phyloP scores from a whole-genome alignment of 1,139 yeast species.

The Yamadazyma oceani region DNA sequence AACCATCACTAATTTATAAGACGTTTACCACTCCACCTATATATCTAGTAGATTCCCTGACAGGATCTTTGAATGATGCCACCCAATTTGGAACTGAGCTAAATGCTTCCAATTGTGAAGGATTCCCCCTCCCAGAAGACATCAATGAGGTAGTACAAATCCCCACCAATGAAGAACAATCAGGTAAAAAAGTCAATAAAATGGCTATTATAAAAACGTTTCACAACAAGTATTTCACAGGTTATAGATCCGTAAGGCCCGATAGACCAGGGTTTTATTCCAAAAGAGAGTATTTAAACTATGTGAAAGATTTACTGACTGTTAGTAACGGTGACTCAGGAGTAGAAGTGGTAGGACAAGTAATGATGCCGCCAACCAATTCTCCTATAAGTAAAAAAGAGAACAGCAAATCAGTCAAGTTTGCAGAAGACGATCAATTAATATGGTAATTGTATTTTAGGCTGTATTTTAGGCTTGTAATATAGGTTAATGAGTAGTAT shows the following conservation, averaged over 20 bases:
- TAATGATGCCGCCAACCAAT: constrained; percentile 3
- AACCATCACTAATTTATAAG: constrained; percentile 42
- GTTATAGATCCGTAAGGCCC: no score
- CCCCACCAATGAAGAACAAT: constrained; percentile 51
- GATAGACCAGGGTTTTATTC: constrained; percentile 31
- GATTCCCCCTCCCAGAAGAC: constrained; percentile 62
- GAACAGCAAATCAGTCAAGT: constrained; percentile 29
- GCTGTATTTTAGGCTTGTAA: no score
- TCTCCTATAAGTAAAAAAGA: constrained; percentile 5
- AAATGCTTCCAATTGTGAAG: constrained; percentile 62
- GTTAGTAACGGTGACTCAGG: constrained; percentile 15
- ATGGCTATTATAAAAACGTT: constrained; percentile 60
- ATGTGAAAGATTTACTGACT: constrained; percentile 18
- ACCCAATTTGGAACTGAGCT: constrained; percentile 76
- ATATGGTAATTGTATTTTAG: constrained; percentile 10
- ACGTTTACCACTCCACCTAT: constrained; percentile 32
- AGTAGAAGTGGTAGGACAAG: constrained; percentile 17
- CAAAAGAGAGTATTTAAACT: constrained; percentile 29
- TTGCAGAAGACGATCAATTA: constrained; percentile 53
- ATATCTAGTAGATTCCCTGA: constrained; percentile 64
- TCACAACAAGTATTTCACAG: constrained; percentile 19
- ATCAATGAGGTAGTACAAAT: constrained; percentile 63
- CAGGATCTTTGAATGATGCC: constrained; percentile 67
- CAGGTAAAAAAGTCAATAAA: constrained; percentile 26
- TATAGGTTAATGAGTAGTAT: background rate